These are phyloP conservation scores for Neofusicoccum ribis DNA, from an alignment of 2,329 filamentous ascomycete species.

Conservation along the genomic window DNA sequence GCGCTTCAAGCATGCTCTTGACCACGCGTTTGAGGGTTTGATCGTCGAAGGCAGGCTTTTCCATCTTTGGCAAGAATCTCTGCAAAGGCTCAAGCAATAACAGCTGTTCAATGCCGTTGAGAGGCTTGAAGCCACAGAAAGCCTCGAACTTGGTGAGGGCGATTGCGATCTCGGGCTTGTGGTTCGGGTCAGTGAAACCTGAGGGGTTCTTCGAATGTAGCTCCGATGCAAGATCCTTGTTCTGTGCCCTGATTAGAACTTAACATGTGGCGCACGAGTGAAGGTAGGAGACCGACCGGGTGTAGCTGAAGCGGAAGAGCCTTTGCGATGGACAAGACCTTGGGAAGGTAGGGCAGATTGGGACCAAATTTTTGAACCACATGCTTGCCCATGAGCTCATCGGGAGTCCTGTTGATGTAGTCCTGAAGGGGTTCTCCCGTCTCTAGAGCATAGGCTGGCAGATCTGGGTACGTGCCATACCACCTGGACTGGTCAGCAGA, in stretches of 20 bases:
- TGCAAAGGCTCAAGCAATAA: constrained; percentile 60
- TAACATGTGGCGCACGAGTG: background rate
- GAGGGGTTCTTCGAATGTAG: constrained; percentile 65
- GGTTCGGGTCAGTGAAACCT: constrained; percentile 70
- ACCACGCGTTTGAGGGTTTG: constrained; percentile 59
- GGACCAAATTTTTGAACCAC: constrained; percentile 62
- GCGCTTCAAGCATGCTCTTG: constrained; percentile 53
- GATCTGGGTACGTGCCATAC: constrained; percentile 75
- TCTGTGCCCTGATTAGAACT: constrained; percentile 30
- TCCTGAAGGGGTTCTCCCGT: constrained; percentile 66
- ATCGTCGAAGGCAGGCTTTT: constrained; percentile 56
- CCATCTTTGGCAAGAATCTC: constrained; percentile 51
- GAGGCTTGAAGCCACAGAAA: constrained; percentile 73
- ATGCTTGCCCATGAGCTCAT: constrained; percentile 63
- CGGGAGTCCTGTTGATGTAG: constrained; percentile 62
- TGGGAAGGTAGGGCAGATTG: constrained; percentile 72
- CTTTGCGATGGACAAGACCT: constrained; percentile 74
- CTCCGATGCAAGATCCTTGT: constrained; percentile 65
- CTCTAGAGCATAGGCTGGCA: constrained; percentile 59
- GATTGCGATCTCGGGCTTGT: constrained; percentile 79
- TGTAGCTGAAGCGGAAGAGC: constrained; percentile 75
- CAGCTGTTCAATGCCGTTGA: constrained; percentile 65
- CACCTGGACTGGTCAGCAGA: constrained; percentile 44
- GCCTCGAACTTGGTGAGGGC: constrained; percentile 72
- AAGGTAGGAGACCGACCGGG: constrained; percentile 43